Evolutionary conservation across 208 protist genomes (phyloP), one percentile per base, ranked within the genome.

Genomic region (Crithidia expoeki): DNA sequence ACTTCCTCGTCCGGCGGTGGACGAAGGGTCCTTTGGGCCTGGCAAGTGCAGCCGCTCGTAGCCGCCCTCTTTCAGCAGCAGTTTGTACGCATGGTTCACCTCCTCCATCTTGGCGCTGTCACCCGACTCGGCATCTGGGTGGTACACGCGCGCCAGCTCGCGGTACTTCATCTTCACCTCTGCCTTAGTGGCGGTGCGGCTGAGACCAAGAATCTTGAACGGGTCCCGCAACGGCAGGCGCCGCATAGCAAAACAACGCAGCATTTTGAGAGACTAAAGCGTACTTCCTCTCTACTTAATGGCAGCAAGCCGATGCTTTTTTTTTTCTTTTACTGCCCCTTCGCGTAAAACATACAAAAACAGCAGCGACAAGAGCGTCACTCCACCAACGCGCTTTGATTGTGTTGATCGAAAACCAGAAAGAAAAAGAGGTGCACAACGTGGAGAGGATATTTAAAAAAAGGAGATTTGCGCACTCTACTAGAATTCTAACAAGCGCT

Each of bases 61-160:
- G 12, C 73, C 87, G 60, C 87, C 87, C 34, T 95, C 90, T 56
- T 95, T 95, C 52, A 95, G 67, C 4, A 95, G 70, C 14, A 90
- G 36, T 55, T 95, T 95, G 68, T 95, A 93, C n/a, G 90, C 90
- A 46, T 91, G 86, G 56, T 95, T 95, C 16, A 95, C 75, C 56
- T 89, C 68, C 68, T 95, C 86, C 86, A 96, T 95, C 66, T 84
- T 85, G 12, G 52, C 62, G 19, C 74, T 81, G 56, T 95, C 81
- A n/a, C 87, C 89, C 2, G 74, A 57, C 46, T 80, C 77, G 1
- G 82, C 76, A 62, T 96, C 92, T 0, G 89, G 92, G 75, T 96
- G 92, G 66, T 92, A 80, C n/a, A 83, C 44, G n/a, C 88, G 78
- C 9, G 90, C 89, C 12, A 96, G 86, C 59, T 96, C 87, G 21